Evolutionary conservation across 129 eudicot genomes (phyloP).

Genomic region (Escallonia rubra): DNA sequence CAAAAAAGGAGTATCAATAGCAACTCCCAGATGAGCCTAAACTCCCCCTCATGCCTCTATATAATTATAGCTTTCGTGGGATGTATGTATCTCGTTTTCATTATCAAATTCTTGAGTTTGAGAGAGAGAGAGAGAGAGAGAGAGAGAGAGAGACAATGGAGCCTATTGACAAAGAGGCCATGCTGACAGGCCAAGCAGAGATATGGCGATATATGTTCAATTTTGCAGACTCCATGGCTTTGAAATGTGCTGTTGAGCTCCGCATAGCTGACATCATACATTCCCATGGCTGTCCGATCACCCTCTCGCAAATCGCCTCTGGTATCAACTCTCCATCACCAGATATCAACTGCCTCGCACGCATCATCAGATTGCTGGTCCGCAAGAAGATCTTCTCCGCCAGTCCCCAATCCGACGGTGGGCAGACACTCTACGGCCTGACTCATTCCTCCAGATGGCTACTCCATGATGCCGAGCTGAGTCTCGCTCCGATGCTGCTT

Average conservation of each 20-base stretch:
- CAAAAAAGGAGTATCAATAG: no score
- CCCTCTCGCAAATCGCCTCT: conserved; percentile 26
- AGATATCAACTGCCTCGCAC: conserved; percentile 14
- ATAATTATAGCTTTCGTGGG: no score
- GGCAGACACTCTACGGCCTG: conserved; percentile 10
- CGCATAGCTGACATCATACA: conserved; percentile 38
- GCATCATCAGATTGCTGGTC: conserved; percentile 35
- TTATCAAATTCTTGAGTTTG: no score
- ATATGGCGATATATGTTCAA: conserved; percentile 14
- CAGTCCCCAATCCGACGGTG: background rate
- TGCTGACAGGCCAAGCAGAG: conserved; percentile 23
- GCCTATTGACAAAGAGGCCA: background rate
- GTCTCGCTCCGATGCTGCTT: conserved; percentile 23
- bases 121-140: no score
- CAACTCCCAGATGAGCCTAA: no score
- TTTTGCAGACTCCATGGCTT: conserved; percentile 31
- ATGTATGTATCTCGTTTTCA: no score
- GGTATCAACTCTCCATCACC: conserved; percentile 13
- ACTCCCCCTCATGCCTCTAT: no score
- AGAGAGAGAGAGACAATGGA: background rate
- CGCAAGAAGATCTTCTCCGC: conserved; percentile 17
- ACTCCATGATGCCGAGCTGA: conserved; percentile 6
- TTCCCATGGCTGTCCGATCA: conserved; percentile 24
- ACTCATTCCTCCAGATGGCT: conserved; percentile 29
- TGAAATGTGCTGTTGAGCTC: conserved; percentile 40